Conservation (phyloP, 352 stramenopile species). For the Phytophthora sojae region DNA sequence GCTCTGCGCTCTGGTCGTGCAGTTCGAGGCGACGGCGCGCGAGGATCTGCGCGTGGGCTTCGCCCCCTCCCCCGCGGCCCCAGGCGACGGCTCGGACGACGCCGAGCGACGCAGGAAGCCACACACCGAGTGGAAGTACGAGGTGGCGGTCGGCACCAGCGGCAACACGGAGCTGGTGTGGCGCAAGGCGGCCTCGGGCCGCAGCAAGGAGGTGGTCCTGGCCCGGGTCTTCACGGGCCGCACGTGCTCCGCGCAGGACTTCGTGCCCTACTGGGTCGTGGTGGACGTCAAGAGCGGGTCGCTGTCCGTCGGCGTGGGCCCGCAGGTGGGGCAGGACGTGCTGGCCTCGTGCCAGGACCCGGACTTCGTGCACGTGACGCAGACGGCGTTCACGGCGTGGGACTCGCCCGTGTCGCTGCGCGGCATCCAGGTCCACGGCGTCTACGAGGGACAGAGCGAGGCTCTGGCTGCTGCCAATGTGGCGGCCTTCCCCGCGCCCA, state of each 20-base stretch:
- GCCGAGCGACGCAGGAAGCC: conserved; percentile 12
- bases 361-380: conserved; percentile 45
- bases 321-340: conserved; percentile 60
- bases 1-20: conserved; percentile 54
- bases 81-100: conserved; percentile 18
- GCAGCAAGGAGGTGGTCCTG: conserved; percentile 61
- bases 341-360: conserved; percentile 59
- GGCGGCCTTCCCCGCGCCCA: conserved; percentile 46
- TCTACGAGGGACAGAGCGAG: conserved; percentile 38
- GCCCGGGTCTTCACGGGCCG: conserved; percentile 70
- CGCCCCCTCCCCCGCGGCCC: conserved; percentile 36
- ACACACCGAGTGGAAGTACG: conserved; percentile 60
- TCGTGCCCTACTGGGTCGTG: conserved; percentile 80
- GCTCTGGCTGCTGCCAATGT: conserved; percentile 44
- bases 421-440: conserved; percentile 48
- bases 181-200: conserved; percentile 55
- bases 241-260: conserved; percentile 64
- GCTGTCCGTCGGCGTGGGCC: conserved; percentile 61
- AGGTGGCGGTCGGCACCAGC: conserved; percentile 70
- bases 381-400: conserved; percentile 75
- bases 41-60: conserved; percentile 81
- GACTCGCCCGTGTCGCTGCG: conserved; percentile 61
- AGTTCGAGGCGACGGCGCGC: conserved; percentile 71
- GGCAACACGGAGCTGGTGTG: conserved; percentile 82
- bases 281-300: conserved; percentile 39